These are phyloP conservation scores for Aureobasidium sp. DNA, from an alignment of 2,329 filamentous ascomycete genomes.

Conservation along the genomic window DNA sequence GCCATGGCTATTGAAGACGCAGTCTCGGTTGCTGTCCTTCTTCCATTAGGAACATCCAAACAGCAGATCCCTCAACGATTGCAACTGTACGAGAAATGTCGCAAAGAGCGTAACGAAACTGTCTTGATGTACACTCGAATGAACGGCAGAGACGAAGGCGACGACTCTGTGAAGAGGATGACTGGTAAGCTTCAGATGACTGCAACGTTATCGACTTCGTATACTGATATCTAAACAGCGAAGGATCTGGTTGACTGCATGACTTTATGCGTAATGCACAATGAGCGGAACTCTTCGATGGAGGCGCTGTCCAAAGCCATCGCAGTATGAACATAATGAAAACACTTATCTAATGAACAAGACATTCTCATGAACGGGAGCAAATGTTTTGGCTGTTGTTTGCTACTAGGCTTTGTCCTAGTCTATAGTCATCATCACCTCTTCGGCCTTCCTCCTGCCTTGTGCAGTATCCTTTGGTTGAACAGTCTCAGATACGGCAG, in stretches of 20 bases:
- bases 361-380: not conserved
- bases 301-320: constrained; percentile 5
- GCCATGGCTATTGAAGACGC: constrained; percentile 12
- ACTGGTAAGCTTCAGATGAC: not conserved
- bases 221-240: not conserved
- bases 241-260: constrained; percentile 6
- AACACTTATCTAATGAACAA: not conserved
- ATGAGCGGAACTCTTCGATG: constrained; percentile 3
- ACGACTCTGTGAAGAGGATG: not conserved
- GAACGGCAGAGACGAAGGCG: constrained; percentile 8
- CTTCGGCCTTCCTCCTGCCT: not conserved
- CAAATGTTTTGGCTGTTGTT: not conserved
- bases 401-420: not conserved
- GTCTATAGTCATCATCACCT: not conserved
- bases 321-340: not conserved
- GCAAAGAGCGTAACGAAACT: not conserved
- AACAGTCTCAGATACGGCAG: not conserved
- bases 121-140: constrained; percentile 9
- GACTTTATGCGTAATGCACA: constrained; percentile 1
- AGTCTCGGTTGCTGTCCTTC: not conserved
- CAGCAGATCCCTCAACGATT: constrained; percentile 4
- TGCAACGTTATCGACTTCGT: not conserved
- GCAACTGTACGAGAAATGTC: constrained; percentile 5
- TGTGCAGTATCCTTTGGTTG: not conserved
- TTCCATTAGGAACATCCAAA: not conserved